Conservation (phyloP, 768 basidiomycete species). For the Xerocomellus intermedius region DNA sequence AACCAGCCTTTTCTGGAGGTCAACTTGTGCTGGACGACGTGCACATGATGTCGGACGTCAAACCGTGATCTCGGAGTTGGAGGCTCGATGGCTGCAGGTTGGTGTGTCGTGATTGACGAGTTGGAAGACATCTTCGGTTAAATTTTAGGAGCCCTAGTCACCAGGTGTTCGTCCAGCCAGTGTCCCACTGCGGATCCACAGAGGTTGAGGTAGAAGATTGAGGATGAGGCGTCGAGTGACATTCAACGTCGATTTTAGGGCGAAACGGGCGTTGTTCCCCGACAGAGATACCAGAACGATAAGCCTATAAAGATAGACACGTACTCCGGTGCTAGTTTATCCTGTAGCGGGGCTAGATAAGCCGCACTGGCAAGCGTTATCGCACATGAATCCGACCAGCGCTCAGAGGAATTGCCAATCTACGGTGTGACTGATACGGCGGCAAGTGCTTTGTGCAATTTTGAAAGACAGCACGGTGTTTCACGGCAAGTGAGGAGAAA, state of each 20-base stretch:
- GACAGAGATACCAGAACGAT: background rate
- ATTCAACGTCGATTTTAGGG: background rate
- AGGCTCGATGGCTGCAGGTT: slow-evolving; percentile 13
- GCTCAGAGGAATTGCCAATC: no score
- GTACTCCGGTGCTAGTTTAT: no score
- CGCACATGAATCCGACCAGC: background rate
- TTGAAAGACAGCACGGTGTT: no score
- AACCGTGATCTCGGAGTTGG: slow-evolving; percentile 9
- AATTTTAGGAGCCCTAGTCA: background rate
- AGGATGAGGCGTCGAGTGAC: background rate
- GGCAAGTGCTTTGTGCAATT: no score
- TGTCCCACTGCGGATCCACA: background rate
- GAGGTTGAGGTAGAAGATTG: background rate
- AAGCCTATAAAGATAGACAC: background rate
- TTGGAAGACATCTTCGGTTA: slow-evolving; percentile 14
- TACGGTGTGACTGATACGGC: no score
- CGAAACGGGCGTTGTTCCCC: background rate
- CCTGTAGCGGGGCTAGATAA: background rate
- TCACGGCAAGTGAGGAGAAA: no score
- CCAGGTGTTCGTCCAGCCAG: background rate
- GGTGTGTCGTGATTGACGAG: slow-evolving; percentile 13
- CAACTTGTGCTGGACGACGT: slow-evolving; percentile 33
- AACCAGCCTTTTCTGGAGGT: slow-evolving; percentile 68
- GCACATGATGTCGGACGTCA: slow-evolving; percentile 6
- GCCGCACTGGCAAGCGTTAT: background rate